Conservation (phyloP, 2,329 filamentous ascomycete genomes). For the Chalara sp. region DNA sequence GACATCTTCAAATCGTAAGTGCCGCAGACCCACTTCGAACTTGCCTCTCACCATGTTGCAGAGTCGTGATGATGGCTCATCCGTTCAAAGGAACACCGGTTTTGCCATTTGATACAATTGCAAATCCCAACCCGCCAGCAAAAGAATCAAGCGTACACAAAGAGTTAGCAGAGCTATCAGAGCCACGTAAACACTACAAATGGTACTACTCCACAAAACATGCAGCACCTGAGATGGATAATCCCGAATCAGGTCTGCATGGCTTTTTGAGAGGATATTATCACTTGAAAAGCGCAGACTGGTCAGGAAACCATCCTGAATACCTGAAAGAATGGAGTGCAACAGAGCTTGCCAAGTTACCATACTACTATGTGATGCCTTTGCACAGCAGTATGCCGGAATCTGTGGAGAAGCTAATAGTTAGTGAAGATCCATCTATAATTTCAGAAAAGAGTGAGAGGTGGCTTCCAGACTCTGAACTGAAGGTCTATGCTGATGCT, state of each 20-base stretch:
- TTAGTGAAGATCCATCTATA: slow-evolving; percentile 35
- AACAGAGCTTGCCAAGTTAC: slow-evolving; percentile 49
- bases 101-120: slow-evolving; percentile 41
- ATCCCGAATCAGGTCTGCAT: slow-evolving; percentile 45
- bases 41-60: slow-evolving; percentile 3
- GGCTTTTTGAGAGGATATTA: slow-evolving; percentile 60
- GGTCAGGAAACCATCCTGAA: slow-evolving; percentile 45
- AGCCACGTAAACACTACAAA: slow-evolving; percentile 64
- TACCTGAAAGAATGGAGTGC: slow-evolving; percentile 50
- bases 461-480: slow-evolving; percentile 53
- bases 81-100: slow-evolving; percentile 49
- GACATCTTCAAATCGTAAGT: slow-evolving; percentile 53
- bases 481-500: slow-evolving; percentile 54
- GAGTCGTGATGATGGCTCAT: slow-evolving; percentile 56
- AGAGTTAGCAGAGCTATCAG: slow-evolving; percentile 44
- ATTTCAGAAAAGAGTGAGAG: slow-evolving; percentile 28
- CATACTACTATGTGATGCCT: slow-evolving; percentile 64
- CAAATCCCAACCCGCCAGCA: slow-evolving; percentile 18
- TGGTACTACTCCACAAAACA: slow-evolving; percentile 51
- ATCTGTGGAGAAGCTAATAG: slow-evolving; percentile 48
- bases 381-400: slow-evolving; percentile 50
- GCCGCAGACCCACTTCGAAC: not conserved
- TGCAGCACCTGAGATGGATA: slow-evolving; percentile 41
- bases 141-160: slow-evolving; percentile 42
- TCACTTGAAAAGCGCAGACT: slow-evolving; percentile 59